Base-by-base conservation (phyloP, 179 eudicot genomes). In the Spinacia oleracea region DNA sequence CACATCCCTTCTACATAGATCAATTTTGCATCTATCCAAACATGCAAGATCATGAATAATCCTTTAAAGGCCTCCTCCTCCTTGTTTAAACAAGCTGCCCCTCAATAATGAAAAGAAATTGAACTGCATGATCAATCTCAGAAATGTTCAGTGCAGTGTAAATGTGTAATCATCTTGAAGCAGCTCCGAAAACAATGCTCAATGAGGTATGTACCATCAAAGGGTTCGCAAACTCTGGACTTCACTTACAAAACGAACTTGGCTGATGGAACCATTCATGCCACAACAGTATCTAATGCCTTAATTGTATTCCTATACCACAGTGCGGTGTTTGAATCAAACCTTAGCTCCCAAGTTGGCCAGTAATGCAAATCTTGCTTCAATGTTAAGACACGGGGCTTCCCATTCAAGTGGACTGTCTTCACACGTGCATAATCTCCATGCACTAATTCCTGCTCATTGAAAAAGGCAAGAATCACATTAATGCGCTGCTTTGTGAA, bases 281-380 rank as follows among this genome's bases (percentile, higher is more conserved):
- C 86, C 78, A 82, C 34, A 15, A 72, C 45, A 1, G 77, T 20
- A 66, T 87, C 89, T 46, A 91, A 76, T 35, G 92, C 81, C 81
- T 91, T 95, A 35, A 93, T 91, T 20, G 84, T 89, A 38, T 78
- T 84, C 25, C 97, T 87, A 20, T 85, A 85, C 98, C 98, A 95
- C 58, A 82, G 83, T 56, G 98, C 88, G 64, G 95, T 89, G 75
- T 90, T 82, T 3, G 86, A 71, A 82, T 95, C 93, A 75, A 93
- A 93, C 63, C 92, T 91, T 48, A 95, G 81, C 82, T 95, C 98
- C 98, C 97, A 95, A 18, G 95, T 95, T 20, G 97, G 97, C 98
- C 97, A 95, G 89, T 95, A 95, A 83, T 91, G 98, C 85, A 95
- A 85, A 84, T 95, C 97, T 85, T 95, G 98, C 90, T 93, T 95